Evolutionary conservation across 108 stramenopile genomes (phyloP).

Genomic region (Cylindrotheca fusiformis): DNA sequence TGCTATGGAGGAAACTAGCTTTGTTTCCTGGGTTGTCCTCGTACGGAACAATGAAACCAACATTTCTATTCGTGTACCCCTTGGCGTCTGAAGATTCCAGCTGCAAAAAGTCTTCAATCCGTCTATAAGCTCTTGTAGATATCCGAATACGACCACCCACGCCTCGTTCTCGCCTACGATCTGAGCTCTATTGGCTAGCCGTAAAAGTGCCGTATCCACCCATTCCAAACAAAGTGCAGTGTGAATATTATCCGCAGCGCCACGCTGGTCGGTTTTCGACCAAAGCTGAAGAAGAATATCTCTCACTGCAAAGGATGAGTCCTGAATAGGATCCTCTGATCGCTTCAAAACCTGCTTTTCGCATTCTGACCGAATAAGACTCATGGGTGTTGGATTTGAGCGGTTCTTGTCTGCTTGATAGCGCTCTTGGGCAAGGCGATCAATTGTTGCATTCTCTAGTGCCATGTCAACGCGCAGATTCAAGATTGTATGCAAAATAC

Average conservation of each 20-base stretch:
- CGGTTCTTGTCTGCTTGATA: constrained; percentile 12
- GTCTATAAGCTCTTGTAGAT: no score
- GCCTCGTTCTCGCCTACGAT: no score
- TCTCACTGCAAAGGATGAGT: background rate
- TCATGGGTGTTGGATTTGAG: background rate
- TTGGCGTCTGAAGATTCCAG: no score
- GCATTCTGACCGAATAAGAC: no score
- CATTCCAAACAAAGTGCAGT: no score
- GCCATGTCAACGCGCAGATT: constrained; percentile 13
- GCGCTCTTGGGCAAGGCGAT: constrained; percentile 18
- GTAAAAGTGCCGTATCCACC: no score
- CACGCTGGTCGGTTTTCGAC: no score
- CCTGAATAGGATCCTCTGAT: background rate
- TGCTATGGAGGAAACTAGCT: background rate
- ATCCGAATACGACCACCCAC: no score
- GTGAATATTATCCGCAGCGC: no score
- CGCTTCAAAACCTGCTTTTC: background rate
- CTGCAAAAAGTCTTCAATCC: no score
- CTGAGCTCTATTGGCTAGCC: no score
- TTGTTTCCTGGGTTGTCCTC: background rate
- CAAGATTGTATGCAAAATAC: background rate
- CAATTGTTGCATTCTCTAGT: constrained; percentile 21
- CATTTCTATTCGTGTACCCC: constrained; percentile 1
- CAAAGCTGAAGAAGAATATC: background rate
- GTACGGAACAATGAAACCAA: background rate